These are phyloP conservation scores for Citrus sp. DNA, from an alignment of 345 rosid species.

Conservation along the genomic window DNA sequence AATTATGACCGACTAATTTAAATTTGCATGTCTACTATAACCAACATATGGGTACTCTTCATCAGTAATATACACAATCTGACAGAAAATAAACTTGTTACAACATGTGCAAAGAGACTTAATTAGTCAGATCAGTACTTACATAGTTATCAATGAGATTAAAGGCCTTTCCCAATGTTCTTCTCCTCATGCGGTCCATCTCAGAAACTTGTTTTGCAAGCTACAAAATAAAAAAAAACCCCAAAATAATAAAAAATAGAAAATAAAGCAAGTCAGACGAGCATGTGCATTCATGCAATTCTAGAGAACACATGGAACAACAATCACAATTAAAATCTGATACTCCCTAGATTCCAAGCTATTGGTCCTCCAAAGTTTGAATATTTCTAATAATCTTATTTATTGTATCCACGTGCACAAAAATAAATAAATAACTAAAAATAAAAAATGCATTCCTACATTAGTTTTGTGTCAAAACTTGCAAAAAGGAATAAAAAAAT, in stretches of 20 bases:
- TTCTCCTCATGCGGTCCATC: conserved; percentile 66
- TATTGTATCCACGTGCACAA: neutral
- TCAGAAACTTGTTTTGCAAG: conserved; percentile 85
- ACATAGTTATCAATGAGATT: conserved; percentile 70
- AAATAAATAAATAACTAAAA: neutral
- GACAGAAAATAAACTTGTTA: conserved; percentile 2
- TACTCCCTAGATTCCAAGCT: neutral
- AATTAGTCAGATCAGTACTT: conserved; percentile 33
- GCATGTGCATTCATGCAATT: neutral
- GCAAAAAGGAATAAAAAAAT: neutral
- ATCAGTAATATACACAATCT: neutral
- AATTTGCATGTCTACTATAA: neutral
- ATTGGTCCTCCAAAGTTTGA: neutral
- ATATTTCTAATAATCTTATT: neutral
- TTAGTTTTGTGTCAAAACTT: neutral
- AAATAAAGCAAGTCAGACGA: neutral
- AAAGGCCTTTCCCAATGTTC: conserved; percentile 76
- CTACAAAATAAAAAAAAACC: conserved; percentile 29
- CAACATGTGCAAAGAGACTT: conserved; percentile 10
- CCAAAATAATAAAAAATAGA: neutral
- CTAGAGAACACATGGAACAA: neutral
- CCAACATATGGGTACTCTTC: conserved; percentile 3
- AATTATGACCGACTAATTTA: neutral
- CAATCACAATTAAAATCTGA: neutral
- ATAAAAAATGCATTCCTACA: neutral